Evolutionary conservation across 441 rosid species (phyloP), one percentile per base, ranked within the genome.

Genomic region (Eutrema salsugineum): DNA sequence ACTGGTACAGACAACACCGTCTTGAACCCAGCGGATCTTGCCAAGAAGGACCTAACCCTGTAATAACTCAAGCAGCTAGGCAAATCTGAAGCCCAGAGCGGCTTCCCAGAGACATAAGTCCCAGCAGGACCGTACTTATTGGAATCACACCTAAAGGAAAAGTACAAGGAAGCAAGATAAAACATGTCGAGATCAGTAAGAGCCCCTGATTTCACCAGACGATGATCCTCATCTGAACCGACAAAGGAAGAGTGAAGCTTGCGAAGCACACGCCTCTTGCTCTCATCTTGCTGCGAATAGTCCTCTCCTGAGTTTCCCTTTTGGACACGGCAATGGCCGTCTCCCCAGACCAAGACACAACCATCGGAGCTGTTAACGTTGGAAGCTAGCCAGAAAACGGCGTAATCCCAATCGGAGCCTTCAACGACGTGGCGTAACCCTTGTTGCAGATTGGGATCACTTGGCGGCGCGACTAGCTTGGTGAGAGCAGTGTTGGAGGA

Each of bases 1-100:
- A 79, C 82, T 3, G 93, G 85, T 22, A 83, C 83, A 70, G 86
- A 85, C 51, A 81, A 80, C 7, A 76, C 87, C 2, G 91, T 86
- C 70, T 88, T 81, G 61, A 88, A 80, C 19, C 88, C 84, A 59
- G 87, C 84, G 19, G 83, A 84, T 76, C 82, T 83, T 7, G 87
- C 89, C 61, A 94, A 79, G 80, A 78, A 83, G 6, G 96, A 94
- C 64, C 98, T 86, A 35, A 80, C 80, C 51, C 85, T 65, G 66
- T 78, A 84, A 35, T 86, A 82, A 68, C 82, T 78, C 48, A 75
- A 79, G 61, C 84, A 84, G 73, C 78, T 66, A 61, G 61, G 78
- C 51, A 63, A 30, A 71, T 84, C 87, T 0, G 89, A 62, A 11
- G 86, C 79, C 93, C 93, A 88, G 6, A 88, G 77, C 12, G 83